These are phyloP conservation scores for Pythium scleroteichum DNA, from an alignment of 352 stramenopile genomes.

Conservation along the genomic window DNA sequence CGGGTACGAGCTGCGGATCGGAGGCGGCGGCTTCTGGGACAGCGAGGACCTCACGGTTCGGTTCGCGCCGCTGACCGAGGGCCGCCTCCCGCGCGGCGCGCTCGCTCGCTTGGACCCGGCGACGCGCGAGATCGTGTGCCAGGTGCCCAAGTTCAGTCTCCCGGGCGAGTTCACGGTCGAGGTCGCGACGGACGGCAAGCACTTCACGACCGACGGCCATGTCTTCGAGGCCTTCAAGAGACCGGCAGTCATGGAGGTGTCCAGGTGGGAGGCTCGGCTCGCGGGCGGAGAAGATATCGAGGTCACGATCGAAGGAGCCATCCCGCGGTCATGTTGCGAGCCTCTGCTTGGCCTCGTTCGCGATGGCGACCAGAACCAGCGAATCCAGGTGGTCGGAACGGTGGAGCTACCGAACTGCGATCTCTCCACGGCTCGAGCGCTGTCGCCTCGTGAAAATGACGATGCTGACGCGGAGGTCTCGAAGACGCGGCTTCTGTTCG, in stretches of 20 bases:
- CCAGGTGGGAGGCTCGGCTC: conserved; percentile 40
- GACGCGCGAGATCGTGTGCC: conserved; percentile 57
- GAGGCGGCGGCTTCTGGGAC: conserved; percentile 75
- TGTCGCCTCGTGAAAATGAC: neutral
- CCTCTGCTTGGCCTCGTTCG: conserved; percentile 23
- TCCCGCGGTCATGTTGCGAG: conserved; percentile 39
- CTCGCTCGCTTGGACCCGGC: conserved; percentile 41
- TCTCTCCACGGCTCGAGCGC: too few species aligned
- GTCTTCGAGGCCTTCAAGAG: conserved; percentile 60
- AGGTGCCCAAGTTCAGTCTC: conserved; percentile 63
- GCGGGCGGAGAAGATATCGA: conserved; percentile 33
- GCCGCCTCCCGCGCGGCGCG: conserved; percentile 46
- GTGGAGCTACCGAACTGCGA: neutral
- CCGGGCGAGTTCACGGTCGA: conserved; percentile 65
- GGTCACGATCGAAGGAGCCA: conserved; percentile 39
- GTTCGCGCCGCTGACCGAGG: conserved; percentile 67
- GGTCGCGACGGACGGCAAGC: conserved; percentile 78
- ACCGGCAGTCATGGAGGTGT: conserved; percentile 40
- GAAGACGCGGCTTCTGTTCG: conserved; percentile 31
- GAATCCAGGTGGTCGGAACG: conserved; percentile 3
- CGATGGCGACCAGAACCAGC: neutral
- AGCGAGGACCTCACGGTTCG: conserved; percentile 78
- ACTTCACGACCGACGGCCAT: conserved; percentile 67
- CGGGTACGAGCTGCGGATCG: conserved; percentile 61
- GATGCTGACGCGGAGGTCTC: neutral